Evolutionary conservation across 768 basidiomycete genomes (phyloP).

Genomic region (Tylopilus balloui): DNA sequence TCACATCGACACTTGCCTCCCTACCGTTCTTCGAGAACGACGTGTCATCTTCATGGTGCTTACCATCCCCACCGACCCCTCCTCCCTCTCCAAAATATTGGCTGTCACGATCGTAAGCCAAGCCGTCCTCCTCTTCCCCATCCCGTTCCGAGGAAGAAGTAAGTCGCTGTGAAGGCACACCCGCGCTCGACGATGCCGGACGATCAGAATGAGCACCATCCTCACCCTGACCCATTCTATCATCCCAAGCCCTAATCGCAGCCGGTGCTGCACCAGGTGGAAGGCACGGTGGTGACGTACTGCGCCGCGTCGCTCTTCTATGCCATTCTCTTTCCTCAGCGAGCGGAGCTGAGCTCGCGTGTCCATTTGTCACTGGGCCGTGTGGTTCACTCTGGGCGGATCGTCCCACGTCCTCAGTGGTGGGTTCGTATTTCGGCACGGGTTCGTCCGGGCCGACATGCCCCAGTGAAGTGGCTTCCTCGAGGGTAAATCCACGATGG

Average conservation of each 20-base stretch:
- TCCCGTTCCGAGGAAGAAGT: slow-evolving; percentile 31
- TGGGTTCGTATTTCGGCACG: slow-evolving; percentile 35
- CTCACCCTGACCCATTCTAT: slow-evolving; percentile 32
- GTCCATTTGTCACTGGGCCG: slow-evolving; percentile 16
- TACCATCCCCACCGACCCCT: slow-evolving; percentile 4
- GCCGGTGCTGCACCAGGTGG: slow-evolving; percentile 42
- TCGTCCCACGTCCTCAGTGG: slow-evolving; percentile 4
- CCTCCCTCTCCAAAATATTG: slow-evolving; percentile 6
- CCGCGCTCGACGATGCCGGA: slow-evolving; percentile 30
- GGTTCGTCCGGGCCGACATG: slow-evolving; percentile 30
- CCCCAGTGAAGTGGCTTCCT: slow-evolving; percentile 19
- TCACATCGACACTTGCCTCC: slow-evolving; percentile 4
- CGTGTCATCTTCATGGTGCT: slow-evolving; percentile 11
- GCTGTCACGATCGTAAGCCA: slow-evolving; percentile 25
- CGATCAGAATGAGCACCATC: slow-evolving; percentile 29
- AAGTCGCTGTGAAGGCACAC: slow-evolving; percentile 32
- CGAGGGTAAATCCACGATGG: slow-evolving; percentile 23
- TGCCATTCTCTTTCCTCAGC: slow-evolving; percentile 12
- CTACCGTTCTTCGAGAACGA: slow-evolving; percentile 10
- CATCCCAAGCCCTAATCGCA: slow-evolving; percentile 35
- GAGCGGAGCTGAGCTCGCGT: slow-evolving; percentile 3
- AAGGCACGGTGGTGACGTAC: slow-evolving; percentile 37
- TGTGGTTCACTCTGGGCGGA: slow-evolving; percentile 17
- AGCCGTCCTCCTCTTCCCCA: slow-evolving; percentile 27
- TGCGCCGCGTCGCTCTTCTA: slow-evolving; percentile 27